Conservation (phyloP, 108 stramenopile species). For the Bacterosira constricta region DNA sequence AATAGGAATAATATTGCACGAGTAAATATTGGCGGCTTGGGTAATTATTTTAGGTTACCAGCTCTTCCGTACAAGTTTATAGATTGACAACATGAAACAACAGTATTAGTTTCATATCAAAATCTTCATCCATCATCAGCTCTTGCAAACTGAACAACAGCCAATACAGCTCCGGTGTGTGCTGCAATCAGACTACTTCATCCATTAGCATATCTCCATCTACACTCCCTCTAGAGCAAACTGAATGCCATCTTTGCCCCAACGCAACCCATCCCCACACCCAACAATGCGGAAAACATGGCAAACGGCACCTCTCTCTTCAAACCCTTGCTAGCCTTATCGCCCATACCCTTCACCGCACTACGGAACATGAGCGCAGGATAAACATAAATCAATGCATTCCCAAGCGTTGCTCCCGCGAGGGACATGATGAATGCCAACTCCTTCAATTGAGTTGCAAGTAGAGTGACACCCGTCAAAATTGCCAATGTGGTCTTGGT, state of each 20-base stretch:
- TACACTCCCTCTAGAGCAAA: constrained; percentile 46
- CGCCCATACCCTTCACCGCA: constrained; percentile 63
- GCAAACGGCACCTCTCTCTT: constrained; percentile 56
- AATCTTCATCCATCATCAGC: too few relatives aligned
- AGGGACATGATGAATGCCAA: constrained; percentile 82
- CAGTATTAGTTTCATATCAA: too few relatives aligned
- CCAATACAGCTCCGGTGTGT: too few relatives aligned
- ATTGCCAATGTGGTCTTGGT: constrained; percentile 56
- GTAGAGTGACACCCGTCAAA: constrained; percentile 55
- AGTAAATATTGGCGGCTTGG: too few relatives aligned
- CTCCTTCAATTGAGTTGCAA: constrained; percentile 70
- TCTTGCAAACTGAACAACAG: too few relatives aligned
- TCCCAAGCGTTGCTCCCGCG: constrained; percentile 89
- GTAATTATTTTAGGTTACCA: too few relatives aligned
- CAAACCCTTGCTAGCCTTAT: constrained; percentile 50
- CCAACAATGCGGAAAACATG: constrained; percentile 54
- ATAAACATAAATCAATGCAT: constrained; percentile 89
- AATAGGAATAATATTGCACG: too few relatives aligned
- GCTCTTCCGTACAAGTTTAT: too few relatives aligned
- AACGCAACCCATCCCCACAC: constrained; percentile 54
- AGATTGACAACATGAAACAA: too few relatives aligned
- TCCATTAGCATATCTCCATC: not conserved
- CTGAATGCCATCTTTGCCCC: constrained; percentile 61
- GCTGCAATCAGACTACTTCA: too few relatives aligned
- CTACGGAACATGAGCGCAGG: constrained; percentile 86